Base-by-base conservation (phyloP, 257 asterid species). In the Galeopsis tetrahit region DNA sequence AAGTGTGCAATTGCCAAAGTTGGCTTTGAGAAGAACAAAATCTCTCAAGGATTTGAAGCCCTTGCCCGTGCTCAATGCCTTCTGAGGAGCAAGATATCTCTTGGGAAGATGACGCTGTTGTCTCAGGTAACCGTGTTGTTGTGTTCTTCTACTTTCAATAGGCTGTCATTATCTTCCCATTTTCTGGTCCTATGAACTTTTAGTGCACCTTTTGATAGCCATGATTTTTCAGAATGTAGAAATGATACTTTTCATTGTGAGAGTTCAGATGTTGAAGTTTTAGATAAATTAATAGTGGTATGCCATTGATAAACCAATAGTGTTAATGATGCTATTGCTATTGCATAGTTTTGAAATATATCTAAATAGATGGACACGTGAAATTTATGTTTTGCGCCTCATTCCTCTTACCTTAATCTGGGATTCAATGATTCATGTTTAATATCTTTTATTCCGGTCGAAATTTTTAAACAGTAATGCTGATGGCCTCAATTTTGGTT, bases 41-140 rank as follows among this genome's bases (percentile, higher is more conserved):
- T 95, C 68, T 82, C 99, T 72, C 92, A 83, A 83, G 99, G 98
- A 69, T 95, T 95, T 86, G 98, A 95, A 86, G 99, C 99, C 75
- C 99, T 95, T 84, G 96, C 96, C 62, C 97, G 96, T 77, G 99
- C 99, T 78, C 99, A 90, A 55, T 83, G 94, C 84, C 90, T 92
- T 58, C 85, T 95, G 51, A 80, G 96, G 85, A 95, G 97, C 85
- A 89, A 88, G 82, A 79, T 67, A 75, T 90, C 99, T 75, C 98
- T 95, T 60, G 96, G 87, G 78, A 90, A 90, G 93, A 82, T 90
- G 91, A 84, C 79, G 52, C 63, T 95, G 78, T 86, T 92, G 82
- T 87, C 96, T 63, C 96, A 95, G 99, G 99, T 92, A 77, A 75
- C 55, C 57, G 42, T 79, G 74, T 17, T 44, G 74, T 51, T 55